Conservation (phyloP, 2,329 filamentous ascomycete genomes). For the Monilinia aucupariae region DNA sequence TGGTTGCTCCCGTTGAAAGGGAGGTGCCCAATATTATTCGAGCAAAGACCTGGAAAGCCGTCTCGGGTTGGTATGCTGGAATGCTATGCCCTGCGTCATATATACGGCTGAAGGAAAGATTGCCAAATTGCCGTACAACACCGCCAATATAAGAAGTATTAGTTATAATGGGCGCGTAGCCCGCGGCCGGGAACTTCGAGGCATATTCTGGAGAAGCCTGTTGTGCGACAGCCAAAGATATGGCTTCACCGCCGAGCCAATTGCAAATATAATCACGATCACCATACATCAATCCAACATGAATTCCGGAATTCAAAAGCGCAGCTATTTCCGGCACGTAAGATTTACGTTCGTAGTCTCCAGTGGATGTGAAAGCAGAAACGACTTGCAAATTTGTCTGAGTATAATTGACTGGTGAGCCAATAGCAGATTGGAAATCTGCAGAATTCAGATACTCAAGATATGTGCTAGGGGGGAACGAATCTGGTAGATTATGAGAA, state of each 20-base stretch:
- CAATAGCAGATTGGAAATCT: conserved; percentile 55
- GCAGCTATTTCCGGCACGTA: conserved; percentile 54
- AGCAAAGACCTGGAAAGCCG: conserved; percentile 50
- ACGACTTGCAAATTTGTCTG: conserved; percentile 44
- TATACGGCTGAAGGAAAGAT: conserved; percentile 62
- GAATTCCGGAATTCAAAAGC: conserved; percentile 57
- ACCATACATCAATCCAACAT: conserved; percentile 66
- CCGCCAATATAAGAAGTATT: conserved; percentile 66
- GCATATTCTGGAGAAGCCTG: conserved; percentile 45
- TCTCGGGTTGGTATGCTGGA: conserved; percentile 50
- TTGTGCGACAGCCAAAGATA: conserved; percentile 57
- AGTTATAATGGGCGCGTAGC: conserved; percentile 66
- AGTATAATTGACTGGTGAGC: conserved; percentile 57
- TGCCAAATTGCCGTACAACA: conserved; percentile 69
- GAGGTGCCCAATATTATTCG: conserved; percentile 51
- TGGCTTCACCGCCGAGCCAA: conserved; percentile 69
- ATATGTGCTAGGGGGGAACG: conserved; percentile 59
- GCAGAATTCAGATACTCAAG: conserved; percentile 59
- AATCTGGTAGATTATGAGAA: conserved; percentile 41
- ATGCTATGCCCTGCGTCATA: conserved; percentile 64
- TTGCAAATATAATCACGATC: conserved; percentile 61
- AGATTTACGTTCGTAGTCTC: conserved; percentile 59
- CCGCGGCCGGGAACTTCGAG: conserved; percentile 55
- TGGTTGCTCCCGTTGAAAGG: conserved; percentile 44
- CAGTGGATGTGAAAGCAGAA: conserved; percentile 44